phyloP scores from a whole-genome alignment of 192 early-diverging fungal genomes.

The Powellomyces hirtus region DNA sequence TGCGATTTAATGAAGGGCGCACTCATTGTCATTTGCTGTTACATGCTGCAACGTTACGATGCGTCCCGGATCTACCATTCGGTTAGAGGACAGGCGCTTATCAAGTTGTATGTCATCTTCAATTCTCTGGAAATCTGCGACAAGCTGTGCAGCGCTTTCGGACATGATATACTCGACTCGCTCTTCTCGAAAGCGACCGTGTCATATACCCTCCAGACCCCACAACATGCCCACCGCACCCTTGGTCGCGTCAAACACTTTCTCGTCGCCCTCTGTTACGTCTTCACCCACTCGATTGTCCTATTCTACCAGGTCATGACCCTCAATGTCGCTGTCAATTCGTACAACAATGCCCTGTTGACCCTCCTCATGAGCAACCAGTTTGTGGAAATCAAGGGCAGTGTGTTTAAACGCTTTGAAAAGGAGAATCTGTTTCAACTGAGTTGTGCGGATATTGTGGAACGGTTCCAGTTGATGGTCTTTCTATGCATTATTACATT shows the following conservation, averaged over 20 bases:
- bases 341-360: constrained; percentile 89
- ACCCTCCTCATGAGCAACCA: constrained; percentile 94
- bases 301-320: constrained; percentile 96
- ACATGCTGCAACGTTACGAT: constrained; percentile 77
- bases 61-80: constrained; percentile 89
- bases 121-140: constrained; percentile 95
- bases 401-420: constrained; percentile 97
- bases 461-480: constrained; percentile 87
- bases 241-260: constrained; percentile 57
- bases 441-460: constrained; percentile 90
- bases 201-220: constrained; percentile 28
- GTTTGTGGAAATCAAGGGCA: constrained; percentile 97
- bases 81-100: constrained; percentile 90
- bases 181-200: constrained; percentile 80
- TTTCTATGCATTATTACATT: constrained; percentile 89
- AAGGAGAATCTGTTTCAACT: constrained; percentile 96
- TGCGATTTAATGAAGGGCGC: constrained; percentile 88
- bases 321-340: constrained; percentile 94
- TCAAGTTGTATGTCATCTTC: constrained; percentile 98
- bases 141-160: constrained; percentile 88
- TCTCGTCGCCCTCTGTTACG: constrained; percentile 76
- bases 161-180: constrained; percentile 92
- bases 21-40: constrained; percentile 72
- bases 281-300: constrained; percentile 85
- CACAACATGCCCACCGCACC: constrained; percentile 13